These are phyloP conservation scores for Phaffia tasmanica DNA, from an alignment of 768 basidiomycete genomes.

Conservation along the genomic window DNA sequence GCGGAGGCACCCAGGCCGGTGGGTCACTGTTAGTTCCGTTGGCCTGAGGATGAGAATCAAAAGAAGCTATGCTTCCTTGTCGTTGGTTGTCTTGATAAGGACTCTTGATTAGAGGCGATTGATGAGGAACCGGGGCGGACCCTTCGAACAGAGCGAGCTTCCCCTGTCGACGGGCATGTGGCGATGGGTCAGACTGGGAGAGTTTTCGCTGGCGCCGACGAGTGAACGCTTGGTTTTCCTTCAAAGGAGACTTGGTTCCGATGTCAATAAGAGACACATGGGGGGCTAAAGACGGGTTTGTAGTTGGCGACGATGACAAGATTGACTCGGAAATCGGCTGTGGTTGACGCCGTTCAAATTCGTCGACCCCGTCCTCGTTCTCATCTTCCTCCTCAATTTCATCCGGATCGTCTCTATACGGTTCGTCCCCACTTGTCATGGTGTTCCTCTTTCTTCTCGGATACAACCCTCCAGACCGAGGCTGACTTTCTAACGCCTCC, in stretches of 20 bases:
- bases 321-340: slow-evolving; percentile 28
- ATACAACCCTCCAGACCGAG: slow-evolving; percentile 15
- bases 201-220: slow-evolving; percentile 69
- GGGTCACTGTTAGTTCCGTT: slow-evolving; percentile 9
- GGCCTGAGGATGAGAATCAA: not conserved
- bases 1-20: slow-evolving; percentile 38
- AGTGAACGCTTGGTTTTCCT: slow-evolving; percentile 28
- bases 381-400: not conserved
- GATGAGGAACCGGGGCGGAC: slow-evolving; percentile 28
- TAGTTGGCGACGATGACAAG: slow-evolving; percentile 22
- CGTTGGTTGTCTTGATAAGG: not conserved
- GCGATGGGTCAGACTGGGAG: slow-evolving; percentile 59
- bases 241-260: not conserved
- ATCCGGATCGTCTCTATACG: slow-evolving; percentile 19
- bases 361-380: slow-evolving; percentile 13
- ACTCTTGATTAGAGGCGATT: not conserved
- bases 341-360: slow-evolving; percentile 18
- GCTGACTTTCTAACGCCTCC: slow-evolving; percentile 14
- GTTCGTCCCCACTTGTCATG: slow-evolving; percentile 18
- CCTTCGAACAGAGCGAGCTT: slow-evolving; percentile 88
- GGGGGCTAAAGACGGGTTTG: slow-evolving; percentile 23
- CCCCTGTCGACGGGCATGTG: slow-evolving; percentile 43
- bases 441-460: slow-evolving; percentile 3
- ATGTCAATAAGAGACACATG: not conserved
- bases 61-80: slow-evolving; percentile 1